Conservation (phyloP, 805 yeast species). For the Myxozyma melibiosi region DNA sequence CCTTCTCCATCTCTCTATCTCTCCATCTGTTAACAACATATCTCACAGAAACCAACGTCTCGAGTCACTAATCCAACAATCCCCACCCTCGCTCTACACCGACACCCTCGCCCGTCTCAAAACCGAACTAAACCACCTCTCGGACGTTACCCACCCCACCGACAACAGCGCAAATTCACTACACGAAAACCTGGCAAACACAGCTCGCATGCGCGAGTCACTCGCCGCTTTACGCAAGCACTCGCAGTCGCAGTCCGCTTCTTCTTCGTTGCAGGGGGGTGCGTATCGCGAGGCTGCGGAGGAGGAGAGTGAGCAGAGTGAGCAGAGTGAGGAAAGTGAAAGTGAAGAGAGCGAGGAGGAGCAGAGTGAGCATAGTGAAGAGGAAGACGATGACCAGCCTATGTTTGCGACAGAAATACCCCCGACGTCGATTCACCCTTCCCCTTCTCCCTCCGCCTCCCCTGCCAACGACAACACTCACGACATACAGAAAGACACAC, state of each 20-base stretch:
- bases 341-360: constrained; percentile 1
- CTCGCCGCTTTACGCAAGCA: neutral
- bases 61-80: neutral
- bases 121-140: neutral
- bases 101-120: constrained; percentile 4
- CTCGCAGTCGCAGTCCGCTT: neutral
- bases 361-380: constrained; percentile 7
- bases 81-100: constrained; percentile 12
- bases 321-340: neutral
- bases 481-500: neutral
- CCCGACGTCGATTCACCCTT: no score
- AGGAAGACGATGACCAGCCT: constrained; percentile 16
- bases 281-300: no score
- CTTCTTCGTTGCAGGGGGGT: no score
- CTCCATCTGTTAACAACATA: neutral
- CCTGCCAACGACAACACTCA: neutral
- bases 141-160: neutral
- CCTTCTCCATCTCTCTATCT: neutral
- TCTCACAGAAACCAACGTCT: constrained; percentile 7
- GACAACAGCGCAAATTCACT: neutral
- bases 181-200: neutral
- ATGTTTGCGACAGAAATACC: constrained; percentile 11
- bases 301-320: neutral
- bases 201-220: constrained; percentile 1
- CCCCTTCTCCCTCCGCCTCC: neutral